These are phyloP conservation scores for Lachnellula cervina DNA, from an alignment of 2,329 filamentous ascomycete species.

Conservation along the genomic window DNA sequence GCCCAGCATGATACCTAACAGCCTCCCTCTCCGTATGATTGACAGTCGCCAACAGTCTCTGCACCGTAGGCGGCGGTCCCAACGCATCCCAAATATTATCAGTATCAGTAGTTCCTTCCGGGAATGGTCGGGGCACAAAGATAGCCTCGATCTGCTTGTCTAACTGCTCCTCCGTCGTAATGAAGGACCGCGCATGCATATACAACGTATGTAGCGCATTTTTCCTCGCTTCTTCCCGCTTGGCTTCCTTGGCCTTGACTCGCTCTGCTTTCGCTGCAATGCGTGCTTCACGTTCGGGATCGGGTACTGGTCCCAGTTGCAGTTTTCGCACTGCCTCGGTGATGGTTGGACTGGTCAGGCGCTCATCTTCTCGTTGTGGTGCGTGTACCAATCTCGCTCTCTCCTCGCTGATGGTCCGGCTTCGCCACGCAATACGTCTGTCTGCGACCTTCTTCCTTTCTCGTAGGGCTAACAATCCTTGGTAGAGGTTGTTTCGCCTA, in stretches of 20 bases:
- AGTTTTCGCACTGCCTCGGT: slow-evolving; percentile 45
- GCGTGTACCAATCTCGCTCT: slow-evolving; percentile 50
- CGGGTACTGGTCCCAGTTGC: slow-evolving; percentile 49
- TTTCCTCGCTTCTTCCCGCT: slow-evolving; percentile 55
- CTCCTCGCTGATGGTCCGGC: slow-evolving; percentile 42
- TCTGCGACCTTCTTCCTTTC: slow-evolving; percentile 52
- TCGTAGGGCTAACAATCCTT: slow-evolving; percentile 67
- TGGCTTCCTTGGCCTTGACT: slow-evolving; percentile 40
- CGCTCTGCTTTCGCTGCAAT: slow-evolving; percentile 40
- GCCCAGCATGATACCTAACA: slow-evolving; percentile 27
- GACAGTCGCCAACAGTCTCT: slow-evolving; percentile 40
- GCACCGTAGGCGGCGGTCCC: slow-evolving; percentile 40
- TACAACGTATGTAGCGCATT: slow-evolving; percentile 83
- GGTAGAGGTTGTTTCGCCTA: slow-evolving; percentile 66
- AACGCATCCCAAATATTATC: slow-evolving; percentile 30
- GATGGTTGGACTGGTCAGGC: slow-evolving; percentile 66
- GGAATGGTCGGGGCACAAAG: slow-evolving; percentile 54
- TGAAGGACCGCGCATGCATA: slow-evolving; percentile 81
- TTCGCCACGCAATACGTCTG: slow-evolving; percentile 33
- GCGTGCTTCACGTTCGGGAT: slow-evolving; percentile 57
- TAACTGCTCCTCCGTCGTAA: slow-evolving; percentile 75
- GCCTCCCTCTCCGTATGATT: slow-evolving; percentile 31
- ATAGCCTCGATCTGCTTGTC: slow-evolving; percentile 65
- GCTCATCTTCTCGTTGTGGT: slow-evolving; percentile 70
- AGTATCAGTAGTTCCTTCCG: slow-evolving; percentile 10